Base-by-base conservation (phyloP, 139 green algal species). In the Limnomonas spitsbergensis region DNA sequence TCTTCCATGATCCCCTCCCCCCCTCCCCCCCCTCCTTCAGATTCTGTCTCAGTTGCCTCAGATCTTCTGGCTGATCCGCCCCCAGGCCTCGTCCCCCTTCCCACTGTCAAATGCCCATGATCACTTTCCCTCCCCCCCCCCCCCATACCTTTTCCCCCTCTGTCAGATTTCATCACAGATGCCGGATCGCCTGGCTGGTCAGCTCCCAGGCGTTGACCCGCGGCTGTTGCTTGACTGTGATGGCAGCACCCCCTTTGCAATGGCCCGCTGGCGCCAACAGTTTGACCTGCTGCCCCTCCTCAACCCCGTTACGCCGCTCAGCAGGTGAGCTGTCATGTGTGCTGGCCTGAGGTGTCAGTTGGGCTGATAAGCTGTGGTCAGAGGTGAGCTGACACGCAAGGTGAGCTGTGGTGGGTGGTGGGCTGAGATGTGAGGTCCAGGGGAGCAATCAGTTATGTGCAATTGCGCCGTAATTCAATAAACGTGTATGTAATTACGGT, bases 211-310 rank as follows among this genome's bases (percentile, higher is more conserved):
- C 14, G 47, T 61, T 61, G 47, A 61, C 20, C 47, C 47, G 20
- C 47, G 47, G 14, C 47, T 61, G 20, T 20, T 61, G 14, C 14
- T 61, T 14, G 47, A 61, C 47, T 61, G 47, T 61, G 47, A 61
- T 29, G 47, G 47, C 14, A 61, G 20, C 47, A 61, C 47, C 14
- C 47, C 47, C 14, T 61, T 61, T 61, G 47, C 47, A 14, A 61
- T 61, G 47, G 47, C 47, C 14, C 47, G 47, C 14, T 29, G 47
- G 20, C 14, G 47, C 14, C 47, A 61, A 29, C 47, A 61, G 20
- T 61, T 61, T 61, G 47, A 61, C 47, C 47, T 61, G 14, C 47
- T 61, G 47, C 47, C 47, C 47, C 47, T 61, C 47, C 20, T 61
- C 14, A 61, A 61, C 47, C 47, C 47, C 47, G 14, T 61, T 20